Evolutionary conservation across 169 alveolate species (phyloP).

Genomic region (Cryptosporidium meleagridis): DNA sequence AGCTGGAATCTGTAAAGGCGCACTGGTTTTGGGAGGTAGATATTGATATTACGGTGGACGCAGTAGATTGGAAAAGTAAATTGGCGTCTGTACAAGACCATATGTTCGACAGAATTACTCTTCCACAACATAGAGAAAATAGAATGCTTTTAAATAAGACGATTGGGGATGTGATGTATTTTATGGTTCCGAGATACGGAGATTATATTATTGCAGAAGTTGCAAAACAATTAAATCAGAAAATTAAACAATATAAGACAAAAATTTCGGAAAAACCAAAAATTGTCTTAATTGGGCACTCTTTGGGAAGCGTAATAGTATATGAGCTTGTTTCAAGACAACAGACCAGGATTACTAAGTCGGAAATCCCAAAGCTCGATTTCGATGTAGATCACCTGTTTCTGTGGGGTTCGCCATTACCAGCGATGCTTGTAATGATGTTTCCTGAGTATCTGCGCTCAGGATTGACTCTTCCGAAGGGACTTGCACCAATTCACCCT

Average conservation of each 20-base stretch:
- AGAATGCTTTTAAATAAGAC: slow-evolving; percentile 73
- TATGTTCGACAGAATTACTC: slow-evolving; percentile 63
- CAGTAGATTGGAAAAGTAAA: slow-evolving; percentile 70
- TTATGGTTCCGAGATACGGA: slow-evolving; percentile 84
- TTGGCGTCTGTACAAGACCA: slow-evolving; percentile 63
- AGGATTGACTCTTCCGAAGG: slow-evolving; percentile 46
- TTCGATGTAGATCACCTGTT: slow-evolving; percentile 85
- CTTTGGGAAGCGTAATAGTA: slow-evolving; percentile 86
- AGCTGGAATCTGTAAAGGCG: slow-evolving; percentile 54
- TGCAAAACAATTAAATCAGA: slow-evolving; percentile 82
- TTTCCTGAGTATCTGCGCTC: slow-evolving; percentile 79
- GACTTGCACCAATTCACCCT: slow-evolving; percentile 45
- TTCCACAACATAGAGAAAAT: slow-evolving; percentile 67
- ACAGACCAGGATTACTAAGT: slow-evolving; percentile 74
- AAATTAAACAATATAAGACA: slow-evolving; percentile 82
- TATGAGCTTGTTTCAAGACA: slow-evolving; percentile 83
- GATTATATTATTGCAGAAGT: slow-evolving; percentile 82
- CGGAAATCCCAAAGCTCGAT: slow-evolving; percentile 78
- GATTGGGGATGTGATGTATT: slow-evolving; percentile 82
- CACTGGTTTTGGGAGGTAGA: slow-evolving; percentile 76
- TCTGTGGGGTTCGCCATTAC: slow-evolving; percentile 86
- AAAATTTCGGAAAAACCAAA: slow-evolving; percentile 82
- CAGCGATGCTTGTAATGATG: slow-evolving; percentile 82
- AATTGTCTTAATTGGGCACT: slow-evolving; percentile 84
- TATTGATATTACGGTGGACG: slow-evolving; percentile 68